phyloP scores from a whole-genome alignment of 2,329 filamentous ascomycete genomes.

The Clathrospora elynae region DNA sequence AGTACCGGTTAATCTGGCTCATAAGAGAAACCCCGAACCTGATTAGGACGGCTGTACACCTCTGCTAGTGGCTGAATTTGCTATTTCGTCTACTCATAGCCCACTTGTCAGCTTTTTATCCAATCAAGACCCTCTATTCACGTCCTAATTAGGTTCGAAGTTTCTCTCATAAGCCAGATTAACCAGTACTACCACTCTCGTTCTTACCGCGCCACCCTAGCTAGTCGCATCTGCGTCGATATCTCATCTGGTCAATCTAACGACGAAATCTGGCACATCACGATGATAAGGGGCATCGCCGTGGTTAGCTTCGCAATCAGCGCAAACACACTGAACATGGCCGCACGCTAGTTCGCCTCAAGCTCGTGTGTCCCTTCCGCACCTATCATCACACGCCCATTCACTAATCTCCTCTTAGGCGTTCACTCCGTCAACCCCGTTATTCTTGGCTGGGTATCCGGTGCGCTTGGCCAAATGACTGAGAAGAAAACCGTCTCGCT shows the following conservation, averaged over 20 bases:
- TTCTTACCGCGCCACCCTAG: constrained; percentile 51
- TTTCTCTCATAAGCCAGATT: too few relatives aligned
- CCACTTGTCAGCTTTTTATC: too few relatives aligned
- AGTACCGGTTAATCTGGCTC: too few relatives aligned
- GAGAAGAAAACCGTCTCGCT: constrained; percentile 53
- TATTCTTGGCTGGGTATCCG: constrained; percentile 51
- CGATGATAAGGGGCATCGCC: constrained; percentile 43
- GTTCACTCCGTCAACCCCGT: constrained; percentile 34
- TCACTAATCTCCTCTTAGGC: constrained; percentile 9
- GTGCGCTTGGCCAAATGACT: constrained; percentile 49
- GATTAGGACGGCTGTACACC: too few relatives aligned
- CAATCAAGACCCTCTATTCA: too few relatives aligned
- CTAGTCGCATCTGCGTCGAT: constrained; percentile 38
- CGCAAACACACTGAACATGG: constrained; percentile 45
- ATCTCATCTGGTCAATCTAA: constrained; percentile 48
- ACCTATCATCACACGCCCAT: constrained; percentile 1
- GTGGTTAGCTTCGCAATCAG: constrained; percentile 47
- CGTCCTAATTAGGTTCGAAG: too few relatives aligned
- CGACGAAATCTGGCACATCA: constrained; percentile 51
- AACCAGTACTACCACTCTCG: constrained; percentile 56
- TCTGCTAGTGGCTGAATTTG: too few relatives aligned
- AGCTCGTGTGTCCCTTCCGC: constrained; percentile 10
- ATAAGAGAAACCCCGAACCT: too few relatives aligned
- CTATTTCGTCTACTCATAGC: too few relatives aligned
- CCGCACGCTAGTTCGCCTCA: constrained; percentile 39